Evolutionary conservation across 768 basidiomycete genomes (phyloP).

Genomic region (Arthromyces matolae): DNA sequence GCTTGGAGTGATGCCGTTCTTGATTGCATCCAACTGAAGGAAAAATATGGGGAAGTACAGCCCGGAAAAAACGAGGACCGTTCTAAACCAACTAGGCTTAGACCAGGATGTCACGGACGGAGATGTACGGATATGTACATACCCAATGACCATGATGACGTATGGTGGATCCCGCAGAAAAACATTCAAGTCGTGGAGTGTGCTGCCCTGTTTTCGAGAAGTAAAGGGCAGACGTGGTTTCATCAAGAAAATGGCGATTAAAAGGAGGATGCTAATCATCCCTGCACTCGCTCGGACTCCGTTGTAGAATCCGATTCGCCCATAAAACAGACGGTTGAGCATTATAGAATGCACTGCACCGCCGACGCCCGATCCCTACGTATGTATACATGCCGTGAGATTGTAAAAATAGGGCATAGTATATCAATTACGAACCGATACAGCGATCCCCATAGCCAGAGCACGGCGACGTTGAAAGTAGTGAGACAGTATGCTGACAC

Average conservation of each 20-base stretch:
- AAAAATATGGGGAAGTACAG: conserved; percentile 54
- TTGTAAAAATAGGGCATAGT: neutral
- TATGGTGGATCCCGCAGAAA: conserved; percentile 46
- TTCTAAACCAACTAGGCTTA: too few relatives aligned
- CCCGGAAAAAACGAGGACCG: conserved; percentile 32
- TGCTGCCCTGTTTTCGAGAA: conserved; percentile 28
- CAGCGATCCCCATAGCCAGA: conserved; percentile 48
- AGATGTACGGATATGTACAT: too few relatives aligned
- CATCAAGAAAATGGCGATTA: conserved; percentile 28
- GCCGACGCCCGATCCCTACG: conserved; percentile 51
- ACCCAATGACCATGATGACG: conserved; percentile 40
- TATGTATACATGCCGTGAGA: conserved; percentile 16
- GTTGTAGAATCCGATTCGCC: conserved; percentile 47
- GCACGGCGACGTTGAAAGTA: conserved; percentile 45
- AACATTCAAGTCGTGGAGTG: conserved; percentile 22
- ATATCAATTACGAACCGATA: conserved; percentile 29
- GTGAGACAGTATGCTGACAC: conserved; percentile 44
- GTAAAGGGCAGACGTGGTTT: conserved; percentile 39
- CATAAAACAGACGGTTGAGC: conserved; percentile 51
- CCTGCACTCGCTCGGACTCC: conserved; percentile 39
- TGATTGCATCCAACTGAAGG: conserved; percentile 49
- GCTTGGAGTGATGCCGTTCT: conserved; percentile 40
- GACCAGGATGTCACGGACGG: too few relatives aligned
- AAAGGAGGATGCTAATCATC: conserved; percentile 27
- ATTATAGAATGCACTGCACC: conserved; percentile 61